Base-by-base conservation (phyloP, 2,329 filamentous ascomycete species). In the Fusarium sp. region DNA sequence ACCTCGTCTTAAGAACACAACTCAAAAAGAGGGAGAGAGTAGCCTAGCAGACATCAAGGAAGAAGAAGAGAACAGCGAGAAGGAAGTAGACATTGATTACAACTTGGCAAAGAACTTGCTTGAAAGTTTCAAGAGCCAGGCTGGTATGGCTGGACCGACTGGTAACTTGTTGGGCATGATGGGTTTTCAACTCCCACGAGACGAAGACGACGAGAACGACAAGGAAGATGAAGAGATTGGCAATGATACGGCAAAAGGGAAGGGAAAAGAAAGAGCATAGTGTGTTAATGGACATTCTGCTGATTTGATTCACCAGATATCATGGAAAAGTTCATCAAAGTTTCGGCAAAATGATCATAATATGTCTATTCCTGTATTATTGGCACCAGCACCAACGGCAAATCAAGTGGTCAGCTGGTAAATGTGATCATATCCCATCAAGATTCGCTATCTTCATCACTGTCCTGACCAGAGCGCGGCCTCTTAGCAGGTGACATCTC, bases 101-200 rank as follows among this genome's bases (percentile, higher is more conserved):
- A 95, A 96, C 68, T 85, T 99, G 27, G 94, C 93, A 20, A 94
- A 92, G 80, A 98, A 98, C 76, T 85, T 99, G 59, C 85, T 99
- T 3, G 94, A 98, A 80, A 95, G 93, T 75, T 95, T 99, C 81
- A 97, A 97, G 78, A 91, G 93, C 18, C 95, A 98, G 80, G 93
- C 86, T 20, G 96, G 96, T 15, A 89, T 92, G 84, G 86, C 93
- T 35, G 96, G 96, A 0, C 96, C 96, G 2, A 92, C 93, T 4
- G 91, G 95, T 2, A 98, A 98, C 78, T 84, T 99, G 66, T 86
- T 99, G 76, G 91, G 91, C 10, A 88, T 97, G 82, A 92, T 98
- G 91, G 94, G 94, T 1, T 85, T 98, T 71, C 87, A 89, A 42
- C 84, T 98, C 64, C 95, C 95, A 0, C 87, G 92, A 65, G 94